Evolutionary conservation across 2,329 filamentous ascomycete species (phyloP).

Genomic region (Clonostachys sp.): DNA sequence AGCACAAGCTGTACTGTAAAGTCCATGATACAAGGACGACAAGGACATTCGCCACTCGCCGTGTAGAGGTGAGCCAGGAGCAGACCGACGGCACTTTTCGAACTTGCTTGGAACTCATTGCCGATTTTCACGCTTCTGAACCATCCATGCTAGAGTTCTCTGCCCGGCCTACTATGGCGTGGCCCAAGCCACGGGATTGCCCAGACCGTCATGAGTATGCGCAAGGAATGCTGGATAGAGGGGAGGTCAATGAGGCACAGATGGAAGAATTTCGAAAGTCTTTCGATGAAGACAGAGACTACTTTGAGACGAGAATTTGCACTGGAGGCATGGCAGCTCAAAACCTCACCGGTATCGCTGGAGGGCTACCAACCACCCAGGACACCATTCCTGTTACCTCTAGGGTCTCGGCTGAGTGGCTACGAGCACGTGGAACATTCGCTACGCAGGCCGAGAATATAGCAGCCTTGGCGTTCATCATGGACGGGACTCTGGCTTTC

Average conservation of each 20-base stretch:
- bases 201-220: conserved; percentile 23
- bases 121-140: conserved; percentile 41
- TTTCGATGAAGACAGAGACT: conserved; percentile 18
- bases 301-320: conserved; percentile 28
- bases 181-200: no score
- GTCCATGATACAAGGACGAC: conserved; percentile 34
- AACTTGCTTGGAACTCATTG: conserved; percentile 32
- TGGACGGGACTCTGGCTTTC: conserved; percentile 39
- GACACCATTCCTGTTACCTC: conserved; percentile 20
- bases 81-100: conserved; percentile 26
- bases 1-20: conserved; percentile 26
- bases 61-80: conserved; percentile 36
- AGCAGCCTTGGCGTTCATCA: conserved; percentile 31
- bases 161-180: conserved; percentile 2
- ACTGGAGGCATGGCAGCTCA: conserved; percentile 33
- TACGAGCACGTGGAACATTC: conserved; percentile 15
- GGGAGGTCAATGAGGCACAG: conserved; percentile 2
- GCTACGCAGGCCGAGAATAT: conserved; percentile 21
- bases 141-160: conserved; percentile 27
- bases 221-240: conserved; percentile 2
- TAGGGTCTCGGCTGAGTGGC: conserved; percentile 36
- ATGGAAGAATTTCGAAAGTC: conserved; percentile 11
- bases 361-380: conserved; percentile 28
- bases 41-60: conserved; percentile 39
- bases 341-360: conserved; percentile 33